These are phyloP conservation scores for Zanthoxylum bungeanum DNA, from an alignment of 345 rosid genomes.

Conservation along the genomic window DNA sequence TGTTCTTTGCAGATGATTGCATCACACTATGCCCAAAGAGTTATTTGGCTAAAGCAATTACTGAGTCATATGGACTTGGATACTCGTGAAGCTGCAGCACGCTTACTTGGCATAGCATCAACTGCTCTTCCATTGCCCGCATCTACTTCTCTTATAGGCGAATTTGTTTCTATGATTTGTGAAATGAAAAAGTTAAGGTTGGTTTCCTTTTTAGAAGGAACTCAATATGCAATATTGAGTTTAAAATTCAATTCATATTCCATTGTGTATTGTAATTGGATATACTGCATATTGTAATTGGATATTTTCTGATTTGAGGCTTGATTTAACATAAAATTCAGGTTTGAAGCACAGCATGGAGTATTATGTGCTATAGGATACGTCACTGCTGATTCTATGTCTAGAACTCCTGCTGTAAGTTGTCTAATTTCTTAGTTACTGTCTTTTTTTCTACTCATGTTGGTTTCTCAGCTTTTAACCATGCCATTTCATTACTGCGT, in stretches of 20 bases:
- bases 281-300: background rate
- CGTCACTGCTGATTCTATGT: constrained; percentile 64
- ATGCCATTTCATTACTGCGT: background rate
- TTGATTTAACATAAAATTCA: constrained; percentile 26
- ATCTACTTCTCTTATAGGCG: constrained; percentile 55
- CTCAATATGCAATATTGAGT: background rate
- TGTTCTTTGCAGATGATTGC: constrained; percentile 55
- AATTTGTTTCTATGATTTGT: constrained; percentile 51
- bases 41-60: constrained; percentile 82
- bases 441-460: constrained; percentile 1
- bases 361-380: constrained; percentile 77
- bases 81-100: constrained; percentile 89
- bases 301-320: constrained; percentile 15
- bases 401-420: constrained; percentile 61
- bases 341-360: constrained; percentile 86
- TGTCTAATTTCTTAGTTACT: constrained; percentile 5
- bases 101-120: constrained; percentile 88
- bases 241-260: background rate
- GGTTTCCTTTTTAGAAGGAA: constrained; percentile 6
- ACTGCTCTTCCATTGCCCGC: constrained; percentile 60
- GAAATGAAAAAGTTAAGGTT: constrained; percentile 63
- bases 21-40: constrained; percentile 53
- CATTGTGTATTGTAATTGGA: background rate
- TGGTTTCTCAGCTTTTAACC: background rate
- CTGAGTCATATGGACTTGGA: constrained; percentile 72